Base-by-base conservation (phyloP, 208 protist species). In the Herpetomonas muscarum region DNA sequence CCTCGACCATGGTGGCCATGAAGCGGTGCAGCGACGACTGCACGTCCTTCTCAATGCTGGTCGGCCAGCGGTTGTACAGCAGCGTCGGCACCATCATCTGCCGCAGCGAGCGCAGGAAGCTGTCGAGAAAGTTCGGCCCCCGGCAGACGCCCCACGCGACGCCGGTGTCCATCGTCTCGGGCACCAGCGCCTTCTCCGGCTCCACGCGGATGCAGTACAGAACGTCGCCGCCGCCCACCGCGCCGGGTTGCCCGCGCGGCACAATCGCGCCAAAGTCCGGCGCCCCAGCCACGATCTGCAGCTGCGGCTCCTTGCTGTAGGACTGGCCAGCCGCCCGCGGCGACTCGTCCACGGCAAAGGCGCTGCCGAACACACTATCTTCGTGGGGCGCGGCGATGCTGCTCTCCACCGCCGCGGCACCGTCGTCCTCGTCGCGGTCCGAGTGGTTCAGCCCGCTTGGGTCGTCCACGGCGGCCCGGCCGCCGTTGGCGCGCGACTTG, bases 1-100 rank as follows among this genome's bases (percentile, higher is more conserved):
- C 95, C 75, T 99, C 97, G 1, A 96, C 98, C 58, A 99, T 84
- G 15, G 67, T 83, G 13, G 97, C 97, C 93, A 99, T 98, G 74
- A 98, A 99, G 53, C 95, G 96, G 74, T 99, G 95, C 45, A 98
- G 61, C 17, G 97, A 72, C 0, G 84, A 79, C 26, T 86, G 69
- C 46, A 99, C 97, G 54, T 98, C 96, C 68, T 98, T 98, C 71
- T 97, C 78, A 47, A 99, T 94, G 73, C 89, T 97, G 37, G 94
- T 96, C 9, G 96, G 96, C 96, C 96, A 98, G 47, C 78, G 77
- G 61, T 95, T 95, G 31, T 70, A 63, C 45, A 96, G 74, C 30
- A 97, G 73, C 44, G 86, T 87, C 29, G 91, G 92, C 61, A 88
- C 77, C 29, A 90, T 77, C 19, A 93, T 74, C 29, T 76, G 69